Percentiles rank a stretch among this genome's conserved stretches.
phyloP scores from a whole-genome alignment of 768 basidiomycete genomes.

The Suillus placidus region DNA sequence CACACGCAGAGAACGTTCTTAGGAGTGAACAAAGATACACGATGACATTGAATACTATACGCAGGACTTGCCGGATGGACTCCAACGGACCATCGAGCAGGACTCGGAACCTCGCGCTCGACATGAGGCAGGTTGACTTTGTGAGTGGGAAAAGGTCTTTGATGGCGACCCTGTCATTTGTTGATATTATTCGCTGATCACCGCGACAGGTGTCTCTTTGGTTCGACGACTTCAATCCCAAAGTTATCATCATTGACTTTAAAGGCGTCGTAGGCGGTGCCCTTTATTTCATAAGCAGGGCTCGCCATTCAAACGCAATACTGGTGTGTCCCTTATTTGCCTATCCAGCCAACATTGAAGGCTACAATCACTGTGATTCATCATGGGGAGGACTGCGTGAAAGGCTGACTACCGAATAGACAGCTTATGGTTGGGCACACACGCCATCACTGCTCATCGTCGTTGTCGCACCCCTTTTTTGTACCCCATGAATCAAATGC shows the following conservation, averaged over 20 bases:
- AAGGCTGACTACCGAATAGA: background rate
- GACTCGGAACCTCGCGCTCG: background rate
- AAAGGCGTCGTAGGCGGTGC: background rate
- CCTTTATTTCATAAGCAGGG: background rate
- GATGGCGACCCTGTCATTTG: background rate
- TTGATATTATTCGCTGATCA: background rate
- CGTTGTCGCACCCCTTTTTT: background rate
- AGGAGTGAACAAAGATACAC: background rate
- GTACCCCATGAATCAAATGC: background rate
- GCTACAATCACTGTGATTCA: background rate
- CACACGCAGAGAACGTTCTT: background rate
- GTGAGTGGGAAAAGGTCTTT: too few species aligned
- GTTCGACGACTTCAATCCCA: background rate
- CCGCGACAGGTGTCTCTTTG: background rate
- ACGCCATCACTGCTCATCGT: background rate
- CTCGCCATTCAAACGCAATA: background rate
- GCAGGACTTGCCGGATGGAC: background rate
- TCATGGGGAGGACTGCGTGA: background rate
- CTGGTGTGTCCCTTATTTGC: background rate
- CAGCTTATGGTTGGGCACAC: background rate
- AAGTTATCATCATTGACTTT: background rate
- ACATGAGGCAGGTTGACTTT: background rate
- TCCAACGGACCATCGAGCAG: background rate
- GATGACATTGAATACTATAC: background rate
- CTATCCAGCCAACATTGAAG: background rate